These are phyloP conservation scores for Diophrys appendiculata DNA, from an alignment of 73 alveolate species.

Conservation along the genomic window DNA sequence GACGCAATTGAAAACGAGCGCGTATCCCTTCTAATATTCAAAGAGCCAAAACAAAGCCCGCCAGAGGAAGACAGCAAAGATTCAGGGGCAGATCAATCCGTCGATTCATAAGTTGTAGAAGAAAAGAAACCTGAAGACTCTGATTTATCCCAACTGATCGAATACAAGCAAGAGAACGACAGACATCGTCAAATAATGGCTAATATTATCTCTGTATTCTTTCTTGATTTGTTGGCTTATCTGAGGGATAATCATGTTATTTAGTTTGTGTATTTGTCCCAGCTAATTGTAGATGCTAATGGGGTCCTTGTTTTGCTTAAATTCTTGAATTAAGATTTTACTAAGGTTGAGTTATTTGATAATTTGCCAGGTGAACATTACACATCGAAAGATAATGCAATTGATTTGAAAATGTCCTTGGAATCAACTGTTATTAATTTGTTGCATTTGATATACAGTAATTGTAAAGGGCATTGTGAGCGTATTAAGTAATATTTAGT, in stretches of 20 bases:
- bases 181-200: slow-evolving; percentile 70
- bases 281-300: slow-evolving; percentile 82
- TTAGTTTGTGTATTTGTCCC: slow-evolving; percentile 58
- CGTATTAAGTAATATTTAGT: slow-evolving; percentile 46
- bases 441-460: slow-evolving; percentile 35
- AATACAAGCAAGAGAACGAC: slow-evolving; percentile 52
- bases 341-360: slow-evolving; percentile 39
- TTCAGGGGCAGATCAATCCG: no score
- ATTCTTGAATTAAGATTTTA: slow-evolving; percentile 64
- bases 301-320: slow-evolving; percentile 77
- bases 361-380: background rate
- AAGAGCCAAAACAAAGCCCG: no score
- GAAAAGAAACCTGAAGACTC: slow-evolving; percentile 6
- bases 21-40: no score
- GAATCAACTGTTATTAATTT: slow-evolving; percentile 35
- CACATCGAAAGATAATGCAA: background rate
- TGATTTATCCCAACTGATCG: slow-evolving; percentile 35
- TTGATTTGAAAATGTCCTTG: slow-evolving; percentile 13
- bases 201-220: slow-evolving; percentile 55
- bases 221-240: slow-evolving; percentile 52
- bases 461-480: slow-evolving; percentile 39
- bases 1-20: no score
- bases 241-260: slow-evolving; percentile 61
- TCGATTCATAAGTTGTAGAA: slow-evolving; percentile 8
- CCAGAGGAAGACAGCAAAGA: background rate